phyloP scores from a whole-genome alignment of 352 stramenopile species.

The Phytopythium ostracodes region DNA sequence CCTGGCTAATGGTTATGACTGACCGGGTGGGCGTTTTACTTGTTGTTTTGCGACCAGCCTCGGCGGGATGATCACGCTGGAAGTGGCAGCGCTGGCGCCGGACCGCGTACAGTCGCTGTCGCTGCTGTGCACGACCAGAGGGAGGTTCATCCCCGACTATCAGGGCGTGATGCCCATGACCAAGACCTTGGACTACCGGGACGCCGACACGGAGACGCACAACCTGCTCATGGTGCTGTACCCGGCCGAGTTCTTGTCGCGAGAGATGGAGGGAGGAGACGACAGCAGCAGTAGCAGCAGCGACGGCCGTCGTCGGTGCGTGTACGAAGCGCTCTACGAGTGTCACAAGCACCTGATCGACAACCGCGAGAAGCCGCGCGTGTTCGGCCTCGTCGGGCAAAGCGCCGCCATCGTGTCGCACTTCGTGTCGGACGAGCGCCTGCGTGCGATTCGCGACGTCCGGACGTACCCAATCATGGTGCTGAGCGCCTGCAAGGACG shows the following conservation, averaged over 20 bases:
- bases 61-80: slow-evolving; percentile 50
- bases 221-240: slow-evolving; percentile 30
- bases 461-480: slow-evolving; percentile 29
- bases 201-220: slow-evolving; percentile 23
- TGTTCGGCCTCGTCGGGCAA: slow-evolving; percentile 33
- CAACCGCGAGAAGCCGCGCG: slow-evolving; percentile 16
- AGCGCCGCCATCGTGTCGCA: slow-evolving; percentile 28
- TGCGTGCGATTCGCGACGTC: slow-evolving; percentile 26
- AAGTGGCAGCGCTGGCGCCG: slow-evolving; percentile 26
- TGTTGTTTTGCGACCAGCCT: slow-evolving; percentile 22
- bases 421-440: slow-evolving; percentile 34
- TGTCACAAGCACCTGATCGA: slow-evolving; percentile 29
- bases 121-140: slow-evolving; percentile 32
- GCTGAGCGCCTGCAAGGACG: slow-evolving; percentile 25
- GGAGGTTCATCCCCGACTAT: slow-evolving; percentile 21
- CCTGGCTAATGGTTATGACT: too few relatives aligned
- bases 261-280: slow-evolving; percentile 19
- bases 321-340: slow-evolving; percentile 18
- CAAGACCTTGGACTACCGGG: slow-evolving; percentile 19
- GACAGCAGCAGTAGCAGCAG: not conserved
- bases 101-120: slow-evolving; percentile 42
- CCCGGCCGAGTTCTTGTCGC: slow-evolving; percentile 24
- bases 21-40: not conserved
- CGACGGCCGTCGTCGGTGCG: not conserved
- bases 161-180: slow-evolving; percentile 20